These are phyloP conservation scores for Thalassiosira allenii DNA, from an alignment of 352 stramenopile genomes.

Conservation along the genomic window DNA sequence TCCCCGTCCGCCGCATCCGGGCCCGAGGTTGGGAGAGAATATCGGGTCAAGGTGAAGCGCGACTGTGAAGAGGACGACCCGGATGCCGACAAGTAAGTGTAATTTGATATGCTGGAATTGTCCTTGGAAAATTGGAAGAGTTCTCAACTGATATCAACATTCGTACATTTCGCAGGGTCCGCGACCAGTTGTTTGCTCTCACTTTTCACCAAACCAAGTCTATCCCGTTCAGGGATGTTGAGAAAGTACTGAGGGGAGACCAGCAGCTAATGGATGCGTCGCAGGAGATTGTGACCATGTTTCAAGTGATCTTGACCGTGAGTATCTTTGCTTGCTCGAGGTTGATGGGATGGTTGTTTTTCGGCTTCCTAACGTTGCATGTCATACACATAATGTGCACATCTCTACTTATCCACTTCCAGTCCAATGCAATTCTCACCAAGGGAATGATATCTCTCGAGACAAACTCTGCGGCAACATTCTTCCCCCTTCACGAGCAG, in stretches of 20 bases:
- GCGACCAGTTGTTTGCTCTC: conserved; percentile 13
- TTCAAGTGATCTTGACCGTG: conserved; percentile 41
- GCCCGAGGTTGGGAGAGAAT: conserved; percentile 14
- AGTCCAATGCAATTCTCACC: conserved; percentile 28
- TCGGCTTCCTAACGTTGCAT: too few relatives aligned
- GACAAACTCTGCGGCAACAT: conserved; percentile 20
- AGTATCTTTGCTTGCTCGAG: too few relatives aligned
- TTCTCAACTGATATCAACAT: too few relatives aligned
- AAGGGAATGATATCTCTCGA: conserved; percentile 32
- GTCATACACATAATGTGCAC: too few relatives aligned
- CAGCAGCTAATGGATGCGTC: not conserved
- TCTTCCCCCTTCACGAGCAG: conserved; percentile 30
- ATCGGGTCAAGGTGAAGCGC: conserved; percentile 24
- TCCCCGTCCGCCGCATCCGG: not conserved
- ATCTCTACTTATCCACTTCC: conserved; percentile 4
- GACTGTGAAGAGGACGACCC: conserved; percentile 39
- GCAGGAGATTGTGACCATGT: conserved; percentile 28
- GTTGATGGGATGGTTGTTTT: too few relatives aligned
- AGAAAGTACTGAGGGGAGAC: conserved; percentile 3
- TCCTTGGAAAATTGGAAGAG: too few relatives aligned
- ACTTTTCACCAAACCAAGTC: conserved; percentile 14
- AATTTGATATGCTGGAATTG: too few relatives aligned
- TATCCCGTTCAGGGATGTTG: conserved; percentile 18
- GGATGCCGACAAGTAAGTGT: conserved; percentile 33
- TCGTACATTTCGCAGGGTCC: too few relatives aligned